Evolutionary conservation across 257 asterid species (phyloP), one percentile per base, ranked within the genome.

Genomic region (Scutellaria baicalensis): DNA sequence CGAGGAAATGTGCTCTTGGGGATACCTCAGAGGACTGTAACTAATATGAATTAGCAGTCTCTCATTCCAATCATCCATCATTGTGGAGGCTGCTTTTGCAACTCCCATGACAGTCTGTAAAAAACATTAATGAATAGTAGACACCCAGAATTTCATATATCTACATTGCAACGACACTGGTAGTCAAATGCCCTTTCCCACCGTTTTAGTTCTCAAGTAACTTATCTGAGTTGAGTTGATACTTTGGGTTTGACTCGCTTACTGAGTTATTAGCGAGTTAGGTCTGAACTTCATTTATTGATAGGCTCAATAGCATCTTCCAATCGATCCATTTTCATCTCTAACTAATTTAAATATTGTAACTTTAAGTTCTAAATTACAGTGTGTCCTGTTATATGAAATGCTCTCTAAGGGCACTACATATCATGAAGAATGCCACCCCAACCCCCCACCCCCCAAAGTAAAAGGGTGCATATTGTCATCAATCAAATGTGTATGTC

Each of bases 1-100:
- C 44, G 40, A 43, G 52, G 66, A 50, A 33, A 40, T 35, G 6
- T 35, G 54, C 44, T 55, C 55, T 17, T 40, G n/a, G 71, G 77
- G 64, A 78, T 78, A 91, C 99, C 97, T 94, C 82, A 92, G 79
- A 73, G 97, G 97, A 77, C 99, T 89, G 78, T 84, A 86, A 74
- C 96, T 80, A 56, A 94, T 77, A 78, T 94, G 97, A 77, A 94
- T 74, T 72, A 94, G 95, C 72, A 94, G 81, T 77, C 90, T 82
- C 52, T 89, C 97, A 62, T 81, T 84, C 73, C 75, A 68, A 77
- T 75, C 90, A 86, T 77, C 74, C 75, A 85, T 85, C 66, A 81
- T 16, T 35, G 75, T 55, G 38, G 89, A 74, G 36, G 91, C 80
- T 27, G 89, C 99, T 81, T 85, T 89, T 43, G 95, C 84, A 85